Percentiles rank a stretch among this genome's conserved stretches.
These are phyloP conservation scores for Auricularia heimuer DNA, from an alignment of 768 basidiomycete species.

Conservation along the genomic window DNA sequence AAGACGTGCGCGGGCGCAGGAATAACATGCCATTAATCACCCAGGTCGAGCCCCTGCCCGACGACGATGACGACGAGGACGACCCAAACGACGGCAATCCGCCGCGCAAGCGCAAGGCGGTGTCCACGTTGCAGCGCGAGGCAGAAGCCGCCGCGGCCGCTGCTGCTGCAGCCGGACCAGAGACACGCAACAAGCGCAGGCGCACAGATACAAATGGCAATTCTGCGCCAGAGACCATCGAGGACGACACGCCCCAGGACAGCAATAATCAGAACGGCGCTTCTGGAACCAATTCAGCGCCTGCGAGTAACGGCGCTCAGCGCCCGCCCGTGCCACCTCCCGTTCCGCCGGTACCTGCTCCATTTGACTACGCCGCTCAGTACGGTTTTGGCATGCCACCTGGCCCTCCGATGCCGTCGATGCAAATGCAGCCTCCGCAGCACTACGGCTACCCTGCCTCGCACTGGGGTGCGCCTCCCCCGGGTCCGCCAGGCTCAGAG, in stretches of 20 bases:
- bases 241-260: neutral
- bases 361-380: neutral
- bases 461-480: neutral
- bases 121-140: neutral
- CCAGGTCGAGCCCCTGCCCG: slow-evolving; percentile 30
- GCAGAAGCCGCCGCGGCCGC: neutral
- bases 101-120: neutral
- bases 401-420: neutral
- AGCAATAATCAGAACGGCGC: neutral
- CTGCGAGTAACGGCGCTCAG: neutral
- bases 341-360: neutral
- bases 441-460: neutral
- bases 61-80: slow-evolving; percentile 14
- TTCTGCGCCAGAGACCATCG: neutral
- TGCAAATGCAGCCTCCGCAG: neutral
- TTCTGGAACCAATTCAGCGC: neutral
- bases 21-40: neutral
- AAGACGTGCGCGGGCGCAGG: slow-evolving; percentile 80
- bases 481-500: neutral
- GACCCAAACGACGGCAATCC: slow-evolving; percentile 6
- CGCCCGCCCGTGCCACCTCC: neutral
- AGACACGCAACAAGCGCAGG: neutral
- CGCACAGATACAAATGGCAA: neutral
- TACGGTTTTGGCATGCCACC: neutral
- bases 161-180: neutral